Base-by-base conservation (phyloP, 768 basidiomycete species). In the Strobilomyces confusus region DNA sequence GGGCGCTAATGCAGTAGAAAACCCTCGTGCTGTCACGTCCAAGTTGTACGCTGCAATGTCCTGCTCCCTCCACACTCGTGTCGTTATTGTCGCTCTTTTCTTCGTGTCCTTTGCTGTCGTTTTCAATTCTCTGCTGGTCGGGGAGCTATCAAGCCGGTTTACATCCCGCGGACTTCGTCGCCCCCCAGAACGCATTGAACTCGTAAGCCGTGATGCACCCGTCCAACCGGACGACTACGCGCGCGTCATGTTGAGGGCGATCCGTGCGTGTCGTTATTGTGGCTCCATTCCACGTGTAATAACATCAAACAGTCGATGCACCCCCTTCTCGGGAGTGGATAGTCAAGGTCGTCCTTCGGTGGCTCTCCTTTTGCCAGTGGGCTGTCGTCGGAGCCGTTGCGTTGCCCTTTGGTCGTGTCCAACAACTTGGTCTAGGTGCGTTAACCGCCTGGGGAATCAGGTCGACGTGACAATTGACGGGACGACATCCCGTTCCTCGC, bases 271-370 rank as follows among this genome's bases (percentile, higher is more conserved):
- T 43, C n/a, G 4, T n/a, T n/a, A n/a, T 26, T 19, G 5, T 26
- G 1, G 14, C 23, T 13, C 7, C 26, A 17, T 48, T 9, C 11
- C 22, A 5, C 13, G 26, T 36, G 9, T 26, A 51, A n/a, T 23
- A 14, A 7, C 8, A 30, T 30, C 12, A 17, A 15, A 22, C 20
- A 63, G 62, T 62, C 26, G 41, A 63, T 19, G 60, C 56, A 13
- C 56, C 62, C 26, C 60, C 57, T 20, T 51, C 55, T 37, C 56
- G 47, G 44, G 60, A 63, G 22, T 37, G 58, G 51, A 33, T 62
- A 34, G 37, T 57, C 25, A 57, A 56, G 43, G 36, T 47, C 22
- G 26, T 50, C 17, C 17, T 62, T 30, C 32, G 34, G 29, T 55
- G 52, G 51, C 29, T 59, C 36, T 9, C 38, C 6, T 37, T 57